Percentiles rank a stretch among this genome's conserved stretches.
These are phyloP conservation scores for Glaciozyma antarctica DNA, from an alignment of 768 basidiomycete genomes.

Conservation along the genomic window DNA sequence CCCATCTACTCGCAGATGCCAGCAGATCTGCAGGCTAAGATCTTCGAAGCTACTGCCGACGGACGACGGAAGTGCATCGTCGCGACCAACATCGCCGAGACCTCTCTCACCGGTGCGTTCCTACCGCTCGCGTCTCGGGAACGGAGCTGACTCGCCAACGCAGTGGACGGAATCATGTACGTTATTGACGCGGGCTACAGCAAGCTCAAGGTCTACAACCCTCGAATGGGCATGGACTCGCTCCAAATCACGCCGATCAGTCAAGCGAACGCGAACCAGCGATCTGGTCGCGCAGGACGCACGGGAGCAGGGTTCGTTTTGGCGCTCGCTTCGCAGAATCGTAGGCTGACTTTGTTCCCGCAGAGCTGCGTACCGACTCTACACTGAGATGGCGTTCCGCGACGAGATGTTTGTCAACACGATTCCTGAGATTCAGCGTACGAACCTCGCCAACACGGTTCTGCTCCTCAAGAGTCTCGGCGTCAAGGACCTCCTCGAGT, in stretches of 20 bases:
- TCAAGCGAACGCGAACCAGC: constrained; percentile 93
- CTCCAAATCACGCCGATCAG: constrained; percentile 98
- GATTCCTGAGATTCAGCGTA: constrained; percentile 96
- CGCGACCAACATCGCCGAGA: constrained; percentile 98
- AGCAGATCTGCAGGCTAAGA: constrained; percentile 94
- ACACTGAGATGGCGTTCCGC: constrained; percentile 90
- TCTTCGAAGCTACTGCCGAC: constrained; percentile 87
- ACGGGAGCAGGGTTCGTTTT: constrained; percentile 80
- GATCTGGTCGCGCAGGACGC: constrained; percentile 90
- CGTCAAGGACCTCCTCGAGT: constrained; percentile 92
- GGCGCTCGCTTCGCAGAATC: not conserved
- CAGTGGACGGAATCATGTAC: constrained; percentile 93
- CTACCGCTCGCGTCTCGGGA: not conserved
- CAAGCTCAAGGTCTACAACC: constrained; percentile 97
- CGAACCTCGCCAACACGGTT: constrained; percentile 94
- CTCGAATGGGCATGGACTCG: constrained; percentile 98
- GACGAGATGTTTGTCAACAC: constrained; percentile 94
- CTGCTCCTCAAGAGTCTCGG: constrained; percentile 87
- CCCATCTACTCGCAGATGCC: constrained; percentile 99
- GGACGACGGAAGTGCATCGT: constrained; percentile 95
- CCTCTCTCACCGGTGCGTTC: constrained; percentile 71
- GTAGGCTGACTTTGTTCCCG: not conserved
- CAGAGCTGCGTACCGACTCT: constrained; percentile 90
- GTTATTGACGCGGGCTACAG: constrained; percentile 96
- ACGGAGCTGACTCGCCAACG: constrained; percentile 9